Evolutionary conservation across 2,329 filamentous ascomycete genomes (phyloP), one percentile per base, ranked within the genome.

Genomic region (Venturia carpophila): DNA sequence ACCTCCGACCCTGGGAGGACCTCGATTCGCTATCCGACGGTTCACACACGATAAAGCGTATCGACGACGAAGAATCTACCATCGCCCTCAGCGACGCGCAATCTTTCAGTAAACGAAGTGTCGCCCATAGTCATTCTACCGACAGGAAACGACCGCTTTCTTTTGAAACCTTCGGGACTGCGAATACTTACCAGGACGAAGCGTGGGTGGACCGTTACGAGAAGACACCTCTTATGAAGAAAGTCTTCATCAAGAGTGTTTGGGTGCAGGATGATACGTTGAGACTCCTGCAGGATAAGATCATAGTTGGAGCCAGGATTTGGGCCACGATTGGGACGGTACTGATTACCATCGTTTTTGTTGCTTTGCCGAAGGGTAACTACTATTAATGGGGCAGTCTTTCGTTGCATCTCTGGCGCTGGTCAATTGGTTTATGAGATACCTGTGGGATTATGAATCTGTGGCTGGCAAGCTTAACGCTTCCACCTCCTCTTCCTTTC

Each of bases 1-100:
- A 76, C 43, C 66, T 78, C 5, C 70, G 74, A 3, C 75, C 77
- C 0, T 80, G 78, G 78, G 78, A 80, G 67, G 69, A 72, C 64
- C 65, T 62, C 41, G 62, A 66, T 30, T 34, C 41, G 11, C 4
- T 58, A 17, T 37, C 27, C 5, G 30, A 58, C 30, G 52, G 27
- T 5, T 15, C 52, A 7, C 15, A 10, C 45, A 45, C 60, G 19
- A n/a, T 10, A n/a, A 60, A 34, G 17, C n/a, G 11, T 27, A 7
- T 34, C 21, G 39, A 42, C 45, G 63, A 67, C 39, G 67, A 68
- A 62, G 65, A 68, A 39, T 65, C 64, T 6, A 68, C 67, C 2
- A 47, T 67, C n/a, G 60, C 43, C 17, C 42, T 39, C 5, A 45
- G 49, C 34, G 45, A 41, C 27, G 56, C 43, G 27, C 55, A 56